Evolutionary conservation across 129 eudicot species (phyloP).

Genomic region (Oenanthe sinensis): DNA sequence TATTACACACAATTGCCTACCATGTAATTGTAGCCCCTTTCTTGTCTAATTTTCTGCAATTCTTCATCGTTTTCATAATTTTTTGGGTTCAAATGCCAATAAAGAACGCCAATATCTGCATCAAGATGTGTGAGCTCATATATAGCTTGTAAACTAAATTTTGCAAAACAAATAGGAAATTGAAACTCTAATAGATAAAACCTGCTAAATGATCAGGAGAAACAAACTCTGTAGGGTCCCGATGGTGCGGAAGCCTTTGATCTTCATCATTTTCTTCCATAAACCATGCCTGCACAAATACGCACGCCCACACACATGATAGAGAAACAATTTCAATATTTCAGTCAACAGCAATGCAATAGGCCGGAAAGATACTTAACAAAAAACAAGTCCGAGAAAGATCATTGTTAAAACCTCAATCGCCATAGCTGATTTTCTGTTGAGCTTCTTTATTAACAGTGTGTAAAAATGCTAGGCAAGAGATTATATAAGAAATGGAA

Average conservation of each 20-base stretch:
- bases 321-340: not conserved
- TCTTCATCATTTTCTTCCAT: slow-evolving; percentile 64
- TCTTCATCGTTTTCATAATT: slow-evolving; percentile 77
- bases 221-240: slow-evolving; percentile 47
- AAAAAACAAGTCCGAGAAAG: no score
- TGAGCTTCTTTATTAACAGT: not conserved
- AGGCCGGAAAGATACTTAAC: not conserved
- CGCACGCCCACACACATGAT: not conserved
- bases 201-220: slow-evolving; percentile 57
- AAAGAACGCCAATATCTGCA: slow-evolving; percentile 62
- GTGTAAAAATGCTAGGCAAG: not conserved
- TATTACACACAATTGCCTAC: slow-evolving; percentile 24
- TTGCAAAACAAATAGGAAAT: not conserved
- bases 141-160: not conserved
- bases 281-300: slow-evolving; percentile 60
- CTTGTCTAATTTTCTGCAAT: slow-evolving; percentile 54
- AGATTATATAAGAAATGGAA: not conserved
- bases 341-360: not conserved
- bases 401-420: not conserved
- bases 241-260: slow-evolving; percentile 84
- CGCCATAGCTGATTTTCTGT: not conserved
- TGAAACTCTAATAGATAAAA: not conserved
- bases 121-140: not conserved
- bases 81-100: slow-evolving; percentile 74
- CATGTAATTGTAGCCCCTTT: slow-evolving; percentile 78